A percentile compares a stretch with the other conserved stretches of the same genome.
phyloP scores from a whole-genome alignment of 192 early-diverging fungal genomes.

The Coemansia biformis region DNA sequence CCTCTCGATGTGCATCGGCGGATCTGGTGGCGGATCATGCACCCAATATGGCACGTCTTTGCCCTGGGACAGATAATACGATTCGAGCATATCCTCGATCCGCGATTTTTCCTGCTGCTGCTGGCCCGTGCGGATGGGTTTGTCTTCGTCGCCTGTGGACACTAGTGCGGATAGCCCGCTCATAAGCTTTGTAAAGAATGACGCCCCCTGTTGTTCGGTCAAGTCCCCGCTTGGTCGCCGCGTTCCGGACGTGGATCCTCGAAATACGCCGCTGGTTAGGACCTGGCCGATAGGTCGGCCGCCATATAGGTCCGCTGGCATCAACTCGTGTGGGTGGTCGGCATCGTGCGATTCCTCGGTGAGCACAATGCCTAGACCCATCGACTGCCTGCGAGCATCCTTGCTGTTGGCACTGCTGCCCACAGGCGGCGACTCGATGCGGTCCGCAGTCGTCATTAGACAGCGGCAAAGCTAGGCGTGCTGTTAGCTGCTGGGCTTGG shows the following conservation, averaged over 20 bases:
- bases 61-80: slow-evolving; percentile 37
- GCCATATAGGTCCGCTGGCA: slow-evolving; percentile 4
- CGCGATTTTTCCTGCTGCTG: slow-evolving; percentile 15
- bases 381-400: slow-evolving; percentile 10
- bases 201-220: no score
- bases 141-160: slow-evolving; percentile 8
- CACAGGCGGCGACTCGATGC: no score
- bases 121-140: no score
- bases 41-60: slow-evolving; percentile 36
- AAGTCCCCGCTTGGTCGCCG: no score
- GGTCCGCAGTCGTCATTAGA: no score
- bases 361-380: slow-evolving; percentile 37
- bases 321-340: slow-evolving; percentile 3
- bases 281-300: neutral
- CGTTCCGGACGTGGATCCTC: neutral
- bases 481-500: no score
- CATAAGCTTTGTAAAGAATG: slow-evolving; percentile 23
- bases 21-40: slow-evolving; percentile 29
- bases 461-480: no score
- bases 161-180: slow-evolving; percentile 20
- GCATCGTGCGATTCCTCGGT: slow-evolving; percentile 4
- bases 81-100: slow-evolving; percentile 44
- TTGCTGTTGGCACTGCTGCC: no score
- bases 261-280: neutral
- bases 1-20: slow-evolving; percentile 4